Percentiles rank a stretch among this genome's conserved stretches.
Conservation (phyloP, 2,329 filamentous ascomycete genomes). For the Pezicula carpinea region DNA sequence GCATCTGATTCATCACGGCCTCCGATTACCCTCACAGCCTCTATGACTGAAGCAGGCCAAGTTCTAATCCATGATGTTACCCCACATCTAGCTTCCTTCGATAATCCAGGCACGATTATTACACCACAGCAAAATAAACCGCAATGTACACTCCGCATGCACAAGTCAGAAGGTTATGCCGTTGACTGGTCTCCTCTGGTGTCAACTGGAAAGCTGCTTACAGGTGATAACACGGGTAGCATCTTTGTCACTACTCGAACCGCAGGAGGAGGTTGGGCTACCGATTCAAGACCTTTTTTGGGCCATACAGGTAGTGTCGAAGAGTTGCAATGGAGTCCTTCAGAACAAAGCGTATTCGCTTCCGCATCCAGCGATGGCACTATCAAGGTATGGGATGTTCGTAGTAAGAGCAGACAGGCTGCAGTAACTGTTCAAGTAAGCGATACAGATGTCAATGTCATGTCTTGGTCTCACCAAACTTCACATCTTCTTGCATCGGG, state of each 20-base stretch:
- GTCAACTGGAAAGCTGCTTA: constrained; percentile 78
- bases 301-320: constrained; percentile 85
- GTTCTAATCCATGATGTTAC: constrained; percentile 94
- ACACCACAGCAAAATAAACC: constrained; percentile 84
- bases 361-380: constrained; percentile 93
- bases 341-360: constrained; percentile 88
- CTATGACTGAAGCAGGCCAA: constrained; percentile 86
- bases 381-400: constrained; percentile 91
- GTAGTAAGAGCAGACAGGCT: constrained; percentile 84
- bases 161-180: constrained; percentile 92
- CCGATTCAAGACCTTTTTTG: constrained; percentile 76
- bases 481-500: constrained; percentile 87
- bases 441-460: constrained; percentile 86
- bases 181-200: constrained; percentile 91
- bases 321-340: constrained; percentile 95
- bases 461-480: constrained; percentile 90
- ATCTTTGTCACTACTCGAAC: constrained; percentile 87
- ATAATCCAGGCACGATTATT: constrained; percentile 78
- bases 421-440: constrained; percentile 84
- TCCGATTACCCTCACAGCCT: constrained; percentile 80
- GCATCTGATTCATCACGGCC: constrained; percentile 64
- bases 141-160: constrained; percentile 78
- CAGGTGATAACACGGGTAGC: constrained; percentile 83
- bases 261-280: constrained; percentile 84
- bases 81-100: constrained; percentile 82